Evolutionary conservation across 768 basidiomycete genomes (phyloP), one percentile per base, ranked within the genome.

Genomic region (Imleria badia): DNA sequence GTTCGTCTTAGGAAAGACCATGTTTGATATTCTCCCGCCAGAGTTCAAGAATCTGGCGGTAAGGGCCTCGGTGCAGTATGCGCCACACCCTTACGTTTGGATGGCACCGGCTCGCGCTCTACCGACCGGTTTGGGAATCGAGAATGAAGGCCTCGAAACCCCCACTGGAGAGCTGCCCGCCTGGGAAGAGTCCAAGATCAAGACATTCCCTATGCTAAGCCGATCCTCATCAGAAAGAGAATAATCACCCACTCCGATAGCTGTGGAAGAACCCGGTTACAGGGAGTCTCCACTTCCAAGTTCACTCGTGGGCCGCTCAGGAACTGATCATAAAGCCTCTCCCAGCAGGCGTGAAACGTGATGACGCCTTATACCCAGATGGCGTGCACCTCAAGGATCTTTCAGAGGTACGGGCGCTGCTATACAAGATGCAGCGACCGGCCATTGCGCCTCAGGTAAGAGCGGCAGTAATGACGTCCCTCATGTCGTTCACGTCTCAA

Each of bases 251-350:
- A 36, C 26, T 6, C 26, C 40, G 15, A 30, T 31, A 92, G 87
- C 69, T 87, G 5, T 96, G 94, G 94, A 95, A 94, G 78, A 95
- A 95, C 71, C 91, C 91, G 2, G 81, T 82, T 11, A 96, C 92
- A 13, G 84, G 85, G n/a, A 75, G 76, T 2, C 78, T 97, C 19
- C 91, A 94, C 67, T 86, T 95, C 74, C 85, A 97, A 67, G 93
- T 96, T 5, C 94, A 96, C 67, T 91, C 89, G 7, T 89, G 87
- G 61, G 92, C 62, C 17, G 83, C 71, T 2, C 71, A 75, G 33
- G 83, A 87, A 60, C 78, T 94, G 19, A 56, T 86, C 48, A 73
- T 97, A 58, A 81, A 81, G 15, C 82, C 91, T 17, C 79, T 94
- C 0, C 89, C 90, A 0, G 75, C 72, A 35, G 81, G 80, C 19